Evolutionary conservation across 2,329 filamentous ascomycete species (phyloP).

Genomic region (Pyrenophora teres): DNA sequence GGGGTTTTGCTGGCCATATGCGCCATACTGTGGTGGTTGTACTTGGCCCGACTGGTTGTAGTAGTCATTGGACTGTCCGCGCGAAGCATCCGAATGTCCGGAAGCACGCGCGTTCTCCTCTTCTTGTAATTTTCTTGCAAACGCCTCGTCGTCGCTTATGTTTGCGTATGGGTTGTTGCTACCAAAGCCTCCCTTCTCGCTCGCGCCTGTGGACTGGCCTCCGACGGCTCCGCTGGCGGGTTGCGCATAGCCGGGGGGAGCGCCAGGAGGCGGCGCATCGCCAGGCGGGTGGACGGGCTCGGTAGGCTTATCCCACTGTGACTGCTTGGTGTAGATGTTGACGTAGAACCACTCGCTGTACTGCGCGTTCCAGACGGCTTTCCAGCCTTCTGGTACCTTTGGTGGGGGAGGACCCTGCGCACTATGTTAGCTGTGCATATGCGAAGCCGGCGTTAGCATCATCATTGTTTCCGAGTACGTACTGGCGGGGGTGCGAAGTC

Average conservation of each 20-base stretch:
- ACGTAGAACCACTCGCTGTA: conserved; percentile 96
- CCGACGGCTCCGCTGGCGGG: conserved; percentile 47
- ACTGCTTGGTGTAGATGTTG: conserved; percentile 83
- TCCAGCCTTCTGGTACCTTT: conserved; percentile 77
- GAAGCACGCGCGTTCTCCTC: conserved; percentile 72
- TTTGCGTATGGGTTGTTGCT: conserved; percentile 72
- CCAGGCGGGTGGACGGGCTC: conserved; percentile 64
- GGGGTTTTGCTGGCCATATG: conserved; percentile 34
- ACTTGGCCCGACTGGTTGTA: conserved; percentile 43
- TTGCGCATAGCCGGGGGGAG: conserved; percentile 70
- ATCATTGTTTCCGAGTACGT: conserved; percentile 11
- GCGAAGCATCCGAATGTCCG: conserved; percentile 45
- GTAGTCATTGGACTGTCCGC: conserved; percentile 54
- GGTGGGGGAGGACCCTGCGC: conserved; percentile 60
- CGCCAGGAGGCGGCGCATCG: conserved; percentile 57
- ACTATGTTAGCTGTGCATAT: conserved; percentile 11
- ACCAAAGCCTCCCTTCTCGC: conserved; percentile 53
- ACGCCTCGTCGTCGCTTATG: conserved; percentile 69
- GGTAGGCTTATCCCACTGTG: conserved; percentile 87
- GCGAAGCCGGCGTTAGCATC: conserved; percentile 4
- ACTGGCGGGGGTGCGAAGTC: conserved; percentile 46
- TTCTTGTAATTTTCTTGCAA: conserved; percentile 78
- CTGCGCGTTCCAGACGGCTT: conserved; percentile 80
- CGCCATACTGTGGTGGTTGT: conserved; percentile 19
- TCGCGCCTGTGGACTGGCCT: conserved; percentile 32